phyloP scores from a whole-genome alignment of 106 monocot species.

The Allium fistulosum region DNA sequence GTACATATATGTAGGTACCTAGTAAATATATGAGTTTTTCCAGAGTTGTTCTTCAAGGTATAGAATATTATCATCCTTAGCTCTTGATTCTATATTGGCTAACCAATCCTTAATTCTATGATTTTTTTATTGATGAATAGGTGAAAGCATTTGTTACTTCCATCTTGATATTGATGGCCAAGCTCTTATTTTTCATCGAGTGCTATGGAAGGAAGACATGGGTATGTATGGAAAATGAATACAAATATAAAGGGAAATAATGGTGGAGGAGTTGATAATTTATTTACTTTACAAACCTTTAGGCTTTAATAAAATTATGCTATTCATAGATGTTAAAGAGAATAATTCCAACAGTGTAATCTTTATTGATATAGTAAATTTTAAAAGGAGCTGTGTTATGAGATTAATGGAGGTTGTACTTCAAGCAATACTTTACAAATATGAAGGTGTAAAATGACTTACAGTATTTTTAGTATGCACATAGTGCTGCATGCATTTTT shows the following conservation, averaged over 20 bases:
- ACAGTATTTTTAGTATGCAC: too few relatives aligned
- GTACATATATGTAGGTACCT: too few relatives aligned
- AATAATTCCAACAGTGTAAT: background rate
- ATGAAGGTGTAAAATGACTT: too few relatives aligned
- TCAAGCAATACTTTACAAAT: too few relatives aligned
- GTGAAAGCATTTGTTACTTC: too few relatives aligned
- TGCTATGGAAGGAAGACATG: background rate
- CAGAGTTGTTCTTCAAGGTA: background rate
- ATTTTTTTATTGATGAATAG: background rate
- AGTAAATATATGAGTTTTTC: background rate
- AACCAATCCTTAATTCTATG: background rate
- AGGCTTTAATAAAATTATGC: slow-evolving; percentile 2
- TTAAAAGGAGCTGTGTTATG: too few relatives aligned
- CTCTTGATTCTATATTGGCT: background rate
- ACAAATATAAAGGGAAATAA: background rate
- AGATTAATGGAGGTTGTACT: too few relatives aligned
- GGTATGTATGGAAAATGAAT: background rate
- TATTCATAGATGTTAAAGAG: background rate
- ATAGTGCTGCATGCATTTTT: too few relatives aligned
- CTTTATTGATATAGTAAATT: background rate
- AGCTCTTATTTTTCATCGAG: background rate
- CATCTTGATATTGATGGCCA: too few relatives aligned
- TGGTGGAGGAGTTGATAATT: background rate
- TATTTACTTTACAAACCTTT: background rate
- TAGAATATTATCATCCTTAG: background rate